Percentiles rank a stretch among this genome's conserved stretches.
Evolutionary conservation across 306 rosid genomes (phyloP).

Genomic region (Boehmeria nivea): DNA sequence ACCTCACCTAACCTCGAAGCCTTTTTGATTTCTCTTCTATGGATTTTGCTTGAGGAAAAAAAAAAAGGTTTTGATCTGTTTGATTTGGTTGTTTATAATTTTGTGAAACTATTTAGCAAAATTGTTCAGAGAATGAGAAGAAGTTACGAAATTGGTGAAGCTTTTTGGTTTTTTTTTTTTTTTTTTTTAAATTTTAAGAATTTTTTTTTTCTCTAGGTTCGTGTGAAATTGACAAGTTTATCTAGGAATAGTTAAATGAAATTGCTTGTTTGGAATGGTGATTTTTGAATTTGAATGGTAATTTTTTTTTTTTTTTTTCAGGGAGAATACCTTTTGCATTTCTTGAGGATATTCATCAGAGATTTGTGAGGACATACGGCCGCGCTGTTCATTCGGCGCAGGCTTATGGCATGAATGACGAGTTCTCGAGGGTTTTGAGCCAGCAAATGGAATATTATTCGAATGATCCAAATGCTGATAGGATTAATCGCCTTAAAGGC

Average conservation of each 20-base stretch:
- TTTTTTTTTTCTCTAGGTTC: too few species aligned
- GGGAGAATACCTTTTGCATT: constrained; percentile 94
- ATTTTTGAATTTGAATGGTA: neutral
- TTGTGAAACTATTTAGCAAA: too few species aligned
- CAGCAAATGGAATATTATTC: constrained; percentile 91
- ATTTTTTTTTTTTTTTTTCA: constrained; percentile 10
- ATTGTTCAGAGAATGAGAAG: too few species aligned
- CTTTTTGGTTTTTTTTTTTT: too few species aligned
- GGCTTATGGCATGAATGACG: constrained; percentile 92
- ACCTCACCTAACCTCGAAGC: neutral
- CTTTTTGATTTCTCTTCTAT: neutral
- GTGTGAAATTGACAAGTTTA: too few species aligned
- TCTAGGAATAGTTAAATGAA: too few species aligned
- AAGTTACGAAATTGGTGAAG: too few species aligned
- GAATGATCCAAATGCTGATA: constrained; percentile 92
- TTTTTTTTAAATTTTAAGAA: too few species aligned
- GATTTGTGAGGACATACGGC: constrained; percentile 81
- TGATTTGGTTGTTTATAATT: neutral
- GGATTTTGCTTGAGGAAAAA: neutral
- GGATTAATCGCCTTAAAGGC: constrained; percentile 87
- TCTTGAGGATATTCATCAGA: constrained; percentile 91
- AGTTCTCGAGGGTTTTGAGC: constrained; percentile 84
- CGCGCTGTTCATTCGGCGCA: constrained; percentile 80
- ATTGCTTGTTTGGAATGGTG: too few species aligned
- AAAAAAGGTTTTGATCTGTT: neutral